These are phyloP conservation scores for Sclerotinia nivalis DNA, from an alignment of 2,329 filamentous ascomycete species.

Conservation along the genomic window DNA sequence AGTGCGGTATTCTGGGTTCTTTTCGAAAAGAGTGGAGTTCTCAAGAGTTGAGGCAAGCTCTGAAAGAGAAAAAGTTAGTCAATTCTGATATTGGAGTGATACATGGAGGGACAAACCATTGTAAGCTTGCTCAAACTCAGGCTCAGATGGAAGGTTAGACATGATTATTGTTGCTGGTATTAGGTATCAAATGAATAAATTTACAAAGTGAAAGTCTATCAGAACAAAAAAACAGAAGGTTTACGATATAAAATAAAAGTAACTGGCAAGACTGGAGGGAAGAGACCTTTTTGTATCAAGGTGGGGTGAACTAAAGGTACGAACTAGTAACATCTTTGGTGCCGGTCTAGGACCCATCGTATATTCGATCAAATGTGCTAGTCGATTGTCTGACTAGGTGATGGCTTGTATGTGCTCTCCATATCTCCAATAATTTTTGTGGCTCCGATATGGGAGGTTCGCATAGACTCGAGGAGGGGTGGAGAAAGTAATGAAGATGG, in stretches of 20 bases:
- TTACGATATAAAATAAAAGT: background rate
- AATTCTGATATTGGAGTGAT: background rate
- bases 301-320: conserved; percentile 6
- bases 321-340: conserved; percentile 16
- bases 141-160: conserved; percentile 84
- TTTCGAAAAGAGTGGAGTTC: conserved; percentile 86
- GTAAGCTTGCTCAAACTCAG: conserved; percentile 99
- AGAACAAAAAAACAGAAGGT: background rate
- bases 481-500: background rate
- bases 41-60: conserved; percentile 95
- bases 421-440: background rate
- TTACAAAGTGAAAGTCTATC: background rate
- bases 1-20: conserved; percentile 92
- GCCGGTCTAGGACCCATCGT: conserved; percentile 12
- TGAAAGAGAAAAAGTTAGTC: conserved; percentile 43
- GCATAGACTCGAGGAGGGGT: background rate
- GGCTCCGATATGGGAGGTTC: conserved; percentile 17
- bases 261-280: background rate
- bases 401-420: background rate
- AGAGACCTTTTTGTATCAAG: conserved; percentile 20
- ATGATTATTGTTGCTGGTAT: conserved; percentile 48
- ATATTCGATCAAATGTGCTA: background rate
- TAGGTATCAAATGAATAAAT: conserved; percentile 8
- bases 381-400: background rate
- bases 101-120: conserved; percentile 59